Base-by-base conservation (phyloP, 768 basidiomycete species). In the Phallus indusiatus region DNA sequence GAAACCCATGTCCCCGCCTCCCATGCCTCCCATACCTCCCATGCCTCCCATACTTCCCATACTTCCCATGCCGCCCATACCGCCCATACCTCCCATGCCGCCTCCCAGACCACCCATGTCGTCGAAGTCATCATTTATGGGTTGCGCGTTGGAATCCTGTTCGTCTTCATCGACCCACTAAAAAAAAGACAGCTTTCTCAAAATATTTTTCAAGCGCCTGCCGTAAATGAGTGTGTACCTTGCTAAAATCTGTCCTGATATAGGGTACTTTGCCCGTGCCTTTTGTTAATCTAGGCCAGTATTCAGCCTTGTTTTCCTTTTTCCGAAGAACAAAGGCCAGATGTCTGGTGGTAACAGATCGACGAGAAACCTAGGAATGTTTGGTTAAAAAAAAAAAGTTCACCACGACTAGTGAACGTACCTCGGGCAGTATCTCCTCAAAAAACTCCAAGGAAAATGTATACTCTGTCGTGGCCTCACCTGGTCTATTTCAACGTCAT, bases 111-210 rank as follows among this genome's bases (percentile, higher is more conserved):
- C 78, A 22, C 69, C 67, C 59, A 72, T 70, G 21, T 69, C 74
- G 1, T 84, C 83, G 0, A 78, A 81, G 10, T 76, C 78, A 1
- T 72, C 69, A n/a, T 74, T 60, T 9, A 63, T 67, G 1, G 71
- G 64, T 21, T 73, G 79, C 54, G 78, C 87, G n/a, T 42, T 42
- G 4, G 42, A 42, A 46, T 90, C 88, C 74, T 97, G 95, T 70
- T 98, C 94, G 69, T 97, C 95, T 75, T 97, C 94, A 67, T 97
- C 94, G 47, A 88, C 87, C 94, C 94, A 97, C 75, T 73, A 59
- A 28, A 50, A 28, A 16, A 49, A 64, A 54, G 16, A 16, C 16
- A n/a, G 28, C 14, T 50, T 51, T 52, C 22, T 33, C 1, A 16
- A 53, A 11, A 17, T 58, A 33, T 42, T 18, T 12, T 11, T 20